Base-by-base conservation (phyloP, 1,284 basidiomycete species). In the Pyrrhoderma lamaoense region DNA sequence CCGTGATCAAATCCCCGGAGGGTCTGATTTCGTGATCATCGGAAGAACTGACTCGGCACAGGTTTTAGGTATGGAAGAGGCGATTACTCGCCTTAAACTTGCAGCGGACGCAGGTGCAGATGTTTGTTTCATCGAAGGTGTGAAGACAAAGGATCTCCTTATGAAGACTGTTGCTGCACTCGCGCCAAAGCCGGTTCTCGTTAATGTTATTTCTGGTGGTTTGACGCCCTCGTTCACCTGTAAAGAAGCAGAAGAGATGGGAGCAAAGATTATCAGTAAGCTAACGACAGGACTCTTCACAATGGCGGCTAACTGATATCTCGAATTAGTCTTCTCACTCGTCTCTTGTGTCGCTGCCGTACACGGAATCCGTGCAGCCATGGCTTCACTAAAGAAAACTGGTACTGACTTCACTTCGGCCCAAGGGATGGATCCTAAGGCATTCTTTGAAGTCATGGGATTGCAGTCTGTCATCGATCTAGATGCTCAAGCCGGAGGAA, bases 41-140 rank as follows among this genome's bases (percentile, higher is more conserved):
- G 88, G 84, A 2, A 79, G 88, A 35, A 91, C 88, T 0, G 89
- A 91, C 64, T 85, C 86, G 1, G 85, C 87, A 1, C 87, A 88
- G 60, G 83, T 83, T 2, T 70, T 83, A 19, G 86, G 85, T 22
- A 84, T 89, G 78, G 85, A 89, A n/a, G 87, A 88, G 66, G 88
- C 87, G 0, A 58, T 89, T 50, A 66, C 61, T 16, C 77, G 88
- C 9, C 70, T 91, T 49, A 78, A 81, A 62, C 73, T 87, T 27
- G 87, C 88, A 2, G 76, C 82, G 1, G 80, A 80, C 51, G 82
- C 77, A 3, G 88, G 88, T 31, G 88, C 88, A 1, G 88, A 90
- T 60, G 85, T 89, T 19, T 89, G 84, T 64, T 91, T 91, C 69
- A 86, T 90, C 47, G 88, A 91, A 67, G 88, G 87, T 49, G 85